Evolutionary conservation across 129 eudicot species (phyloP).

Genomic region (Escallonia rubra): DNA sequence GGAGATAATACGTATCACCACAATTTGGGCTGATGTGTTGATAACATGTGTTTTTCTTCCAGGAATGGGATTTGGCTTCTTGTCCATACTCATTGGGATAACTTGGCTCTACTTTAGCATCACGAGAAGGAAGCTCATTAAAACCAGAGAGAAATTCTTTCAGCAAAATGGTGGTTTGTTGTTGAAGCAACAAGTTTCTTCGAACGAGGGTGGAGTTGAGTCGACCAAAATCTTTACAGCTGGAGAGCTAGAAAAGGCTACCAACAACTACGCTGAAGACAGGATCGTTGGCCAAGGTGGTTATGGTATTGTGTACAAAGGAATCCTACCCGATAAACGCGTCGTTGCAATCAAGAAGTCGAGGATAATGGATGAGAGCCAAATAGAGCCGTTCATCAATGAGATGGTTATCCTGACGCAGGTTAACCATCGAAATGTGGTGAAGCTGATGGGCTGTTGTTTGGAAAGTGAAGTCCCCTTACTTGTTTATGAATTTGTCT

Average conservation of each 20-base stretch:
- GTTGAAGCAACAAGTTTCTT: constrained; percentile 29
- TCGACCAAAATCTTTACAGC: constrained; percentile 35
- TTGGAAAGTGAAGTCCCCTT: constrained; percentile 48
- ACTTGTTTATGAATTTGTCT: constrained; percentile 2
- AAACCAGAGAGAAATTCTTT: constrained; percentile 29
- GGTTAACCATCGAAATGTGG: constrained; percentile 47
- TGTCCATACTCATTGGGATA: constrained; percentile 6
- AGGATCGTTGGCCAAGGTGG: constrained; percentile 47
- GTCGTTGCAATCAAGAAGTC: constrained; percentile 57
- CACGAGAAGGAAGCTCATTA: constrained; percentile 12
- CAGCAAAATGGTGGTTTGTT: constrained; percentile 33
- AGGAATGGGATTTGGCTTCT: constrained; percentile 13
- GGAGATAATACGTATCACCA: background rate
- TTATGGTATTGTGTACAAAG: constrained; percentile 36
- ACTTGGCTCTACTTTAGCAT: constrained; percentile 7
- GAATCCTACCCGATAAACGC: constrained; percentile 28
- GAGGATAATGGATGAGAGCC: constrained; percentile 35
- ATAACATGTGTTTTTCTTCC: background rate
- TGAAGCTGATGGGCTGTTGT: constrained; percentile 47
- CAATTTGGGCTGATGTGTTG: background rate
- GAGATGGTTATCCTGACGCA: constrained; percentile 45
- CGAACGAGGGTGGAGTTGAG: constrained; percentile 18
- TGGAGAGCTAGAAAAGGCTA: constrained; percentile 40
- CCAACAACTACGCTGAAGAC: constrained; percentile 34
- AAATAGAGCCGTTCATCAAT: constrained; percentile 51